Percentiles rank a stretch among this genome's conserved stretches.
These are phyloP conservation scores for Dryadomyces sulphureus DNA, from an alignment of 2,329 filamentous ascomycete species.

Conservation along the genomic window DNA sequence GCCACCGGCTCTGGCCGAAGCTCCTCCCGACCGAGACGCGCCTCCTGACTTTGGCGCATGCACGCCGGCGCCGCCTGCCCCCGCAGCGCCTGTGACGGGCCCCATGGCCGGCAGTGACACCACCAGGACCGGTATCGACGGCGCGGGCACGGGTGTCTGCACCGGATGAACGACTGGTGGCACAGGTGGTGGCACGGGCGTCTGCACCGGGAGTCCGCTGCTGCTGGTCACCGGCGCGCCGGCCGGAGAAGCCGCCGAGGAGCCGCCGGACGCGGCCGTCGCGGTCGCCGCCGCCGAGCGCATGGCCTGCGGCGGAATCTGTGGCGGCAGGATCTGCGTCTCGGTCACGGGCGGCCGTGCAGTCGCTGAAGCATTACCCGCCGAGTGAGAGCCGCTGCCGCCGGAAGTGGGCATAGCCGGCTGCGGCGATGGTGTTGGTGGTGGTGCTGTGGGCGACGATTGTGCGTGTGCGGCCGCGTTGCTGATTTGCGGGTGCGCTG, in stretches of 20 bases:
- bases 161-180: neutral
- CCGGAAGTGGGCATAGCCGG: neutral
- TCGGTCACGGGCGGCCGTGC: slow-evolving; percentile 4
- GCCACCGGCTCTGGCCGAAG: neutral
- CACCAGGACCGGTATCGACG: slow-evolving; percentile 5
- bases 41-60: neutral
- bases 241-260: neutral
- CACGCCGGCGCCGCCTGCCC: neutral
- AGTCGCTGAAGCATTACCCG: neutral
- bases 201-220: neutral
- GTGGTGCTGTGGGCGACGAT: neutral
- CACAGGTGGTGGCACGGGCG: slow-evolving; percentile 1
- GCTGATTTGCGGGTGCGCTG: neutral
- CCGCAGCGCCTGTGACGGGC: too few species aligned
- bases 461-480: neutral
- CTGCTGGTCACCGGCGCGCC: neutral
- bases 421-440: neutral
- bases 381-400: neutral
- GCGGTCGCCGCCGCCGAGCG: neutral
- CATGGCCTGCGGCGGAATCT: slow-evolving; percentile 6
- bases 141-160: slow-evolving; percentile 9
- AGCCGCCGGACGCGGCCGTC: neutral
- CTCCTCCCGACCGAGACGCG: neutral
- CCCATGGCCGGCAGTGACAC: too few species aligned
- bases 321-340: slow-evolving; percentile 7